Percentiles rank a stretch among this genome's conserved stretches.
These are phyloP conservation scores for Malus asiatica DNA, from an alignment of 306 rosid species.

Conservation along the genomic window DNA sequence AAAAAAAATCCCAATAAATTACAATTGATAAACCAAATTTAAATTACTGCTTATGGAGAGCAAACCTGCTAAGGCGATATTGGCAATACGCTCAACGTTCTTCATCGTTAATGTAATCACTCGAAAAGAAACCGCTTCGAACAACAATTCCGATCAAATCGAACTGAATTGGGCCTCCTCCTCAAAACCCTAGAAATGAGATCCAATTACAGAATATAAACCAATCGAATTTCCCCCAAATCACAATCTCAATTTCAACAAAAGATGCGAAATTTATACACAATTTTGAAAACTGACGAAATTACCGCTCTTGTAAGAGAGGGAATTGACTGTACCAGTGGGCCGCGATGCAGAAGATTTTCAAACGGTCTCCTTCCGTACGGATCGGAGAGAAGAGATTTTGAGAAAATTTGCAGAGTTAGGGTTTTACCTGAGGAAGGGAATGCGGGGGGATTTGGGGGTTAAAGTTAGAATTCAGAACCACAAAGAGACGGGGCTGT, in stretches of 20 bases:
- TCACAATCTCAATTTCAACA: not conserved
- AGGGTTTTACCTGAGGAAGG: constrained; percentile 50
- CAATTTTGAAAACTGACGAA: not conserved
- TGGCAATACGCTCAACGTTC: constrained; percentile 75
- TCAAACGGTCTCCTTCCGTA: constrained; percentile 18
- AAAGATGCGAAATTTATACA: not conserved
- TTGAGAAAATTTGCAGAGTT: constrained; percentile 29
- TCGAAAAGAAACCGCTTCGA: constrained; percentile 4
- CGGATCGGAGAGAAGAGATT: constrained; percentile 47
- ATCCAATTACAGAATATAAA: not conserved
- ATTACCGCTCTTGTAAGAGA: not conserved
- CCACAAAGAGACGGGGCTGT: not conserved
- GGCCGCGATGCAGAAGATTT: constrained; percentile 21
- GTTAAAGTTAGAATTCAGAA: not conserved
- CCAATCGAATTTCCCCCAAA: not conserved
- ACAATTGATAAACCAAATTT: not conserved
- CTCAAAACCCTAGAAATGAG: constrained; percentile 25
- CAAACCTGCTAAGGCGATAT: constrained; percentile 82
- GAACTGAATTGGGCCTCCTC: constrained; percentile 37
- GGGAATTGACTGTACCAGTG: constrained; percentile 23
- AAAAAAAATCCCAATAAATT: not conserved
- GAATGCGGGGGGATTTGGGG: not conserved
- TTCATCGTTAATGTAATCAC: constrained; percentile 40
- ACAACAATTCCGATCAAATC: constrained; percentile 24
- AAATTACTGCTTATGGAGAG: not conserved